Base-by-base conservation (phyloP, 371 early-diverging fungal genomes). In the Rhizopus stolonifer region DNA sequence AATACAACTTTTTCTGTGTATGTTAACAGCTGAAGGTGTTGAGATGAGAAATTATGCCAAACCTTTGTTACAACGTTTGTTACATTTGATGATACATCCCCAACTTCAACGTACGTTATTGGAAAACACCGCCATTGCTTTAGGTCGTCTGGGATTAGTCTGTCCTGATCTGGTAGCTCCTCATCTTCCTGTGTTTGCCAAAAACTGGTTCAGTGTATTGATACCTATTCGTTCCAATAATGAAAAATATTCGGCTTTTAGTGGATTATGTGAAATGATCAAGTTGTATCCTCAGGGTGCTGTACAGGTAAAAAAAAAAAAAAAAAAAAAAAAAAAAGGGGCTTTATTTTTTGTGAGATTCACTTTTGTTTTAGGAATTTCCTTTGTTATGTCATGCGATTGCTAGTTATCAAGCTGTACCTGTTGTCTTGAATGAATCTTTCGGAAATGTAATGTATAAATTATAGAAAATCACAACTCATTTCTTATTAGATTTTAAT, bases 111-210 rank as follows among this genome's bases (percentile, higher is more conserved):
- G 85, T 42, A 87, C 92, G 10, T 64, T 96, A 26, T 72, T 82
- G 39, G 97, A 98, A 67, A 98, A 98, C 69, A 89, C 92, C 1
- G 96, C 95, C 18, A 94, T 98, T 58, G 91, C 96, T 18, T 83
- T 95, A 44, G 96, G 97, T 18, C 88, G 98, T 34, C 65, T 98
- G 23, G 96, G 96, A 14, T 64, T 86, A 15, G 89, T 90, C 3
- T 86, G 83, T 66, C 93, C 98, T n/a, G 70, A 74, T 18, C 47
- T 84, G 18, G 88, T 95, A 21, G 88, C 92, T 48, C 88, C 87
- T 45, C 86, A 89, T 50, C 79, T 92, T 24, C 85, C 84, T 50
- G 59, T 70, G 17, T 93, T 94, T 65, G 81, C 83, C 10, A 77
- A 83, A 55, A 77, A 81, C 34, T 93, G 92, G 92, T 89, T 92